Evolutionary conservation across 129 eudicot species (phyloP), one percentile per base, ranked within the genome.

Genomic region (Pulicaria dysenterica): DNA sequence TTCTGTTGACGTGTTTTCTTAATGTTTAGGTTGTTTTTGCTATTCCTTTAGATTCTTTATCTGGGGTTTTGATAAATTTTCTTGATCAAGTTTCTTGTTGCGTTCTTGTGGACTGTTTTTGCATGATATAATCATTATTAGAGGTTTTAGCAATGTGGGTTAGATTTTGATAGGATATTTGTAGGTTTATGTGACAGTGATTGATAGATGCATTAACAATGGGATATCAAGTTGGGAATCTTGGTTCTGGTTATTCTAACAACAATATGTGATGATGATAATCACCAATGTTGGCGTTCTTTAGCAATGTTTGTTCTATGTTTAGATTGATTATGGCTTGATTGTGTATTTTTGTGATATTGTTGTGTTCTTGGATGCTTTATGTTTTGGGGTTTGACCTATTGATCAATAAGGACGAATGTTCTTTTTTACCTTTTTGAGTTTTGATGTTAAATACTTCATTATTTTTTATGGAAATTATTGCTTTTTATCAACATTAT

Each of bases 121-220:
- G 76, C 81, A 69, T 77, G 76, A 39, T 69, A 70, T 12, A 61
- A 61, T 77, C 44, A 11, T 13, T 5, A 39, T 63, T 12, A 73
- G 40, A 71, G 78, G 78, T 50, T 62, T 73, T 46, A 63, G 71
- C 78, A 69, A 77, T 77, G 81, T 63, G 65, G 81, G 64, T 60
- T 11, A 36, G 80, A 5, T 1, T 75, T 55, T 66, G 73, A 66
- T 46, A 1, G 24, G 69, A 17, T 24, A n/a, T 38, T 53, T 41
- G 36, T 5, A 19, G 40, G 53, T 41, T 64, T 58, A 58, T 68
- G 57, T 64, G 15, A 39, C 40, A 41, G 19, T 64, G 73, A 43
- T 70, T 70, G 73, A 43, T 70, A 61, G 67, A 63, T 70, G 45
- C 60, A 70, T 53, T 50, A 78, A 62, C 19, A 15, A 50, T 67